Evolutionary conservation across 495 filamentous ascomycete genomes (phyloP).

Genomic region (Aspergillus carlsbadensis): DNA sequence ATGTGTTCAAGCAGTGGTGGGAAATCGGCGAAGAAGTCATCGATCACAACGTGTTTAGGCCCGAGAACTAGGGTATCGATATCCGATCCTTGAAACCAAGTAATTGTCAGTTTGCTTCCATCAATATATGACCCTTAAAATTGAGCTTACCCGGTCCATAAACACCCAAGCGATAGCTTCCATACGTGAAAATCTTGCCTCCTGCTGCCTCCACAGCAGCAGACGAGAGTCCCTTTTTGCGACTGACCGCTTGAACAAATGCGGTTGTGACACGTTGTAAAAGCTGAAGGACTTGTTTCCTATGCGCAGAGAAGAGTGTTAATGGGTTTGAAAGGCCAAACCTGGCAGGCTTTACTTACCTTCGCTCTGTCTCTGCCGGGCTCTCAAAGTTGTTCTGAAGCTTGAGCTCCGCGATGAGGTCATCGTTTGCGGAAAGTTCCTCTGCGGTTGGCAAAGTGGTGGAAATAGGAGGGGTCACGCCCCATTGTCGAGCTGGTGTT

Average conservation of each 20-base stretch:
- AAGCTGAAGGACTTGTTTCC: constrained; percentile 58
- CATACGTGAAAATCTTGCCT: constrained; percentile 91
- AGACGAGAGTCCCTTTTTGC: constrained; percentile 72
- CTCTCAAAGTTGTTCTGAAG: constrained; percentile 89
- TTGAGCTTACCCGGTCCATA: constrained; percentile 71
- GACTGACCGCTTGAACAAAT: constrained; percentile 78
- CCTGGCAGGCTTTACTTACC: constrained; percentile 45
- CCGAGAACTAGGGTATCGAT: constrained; percentile 94
- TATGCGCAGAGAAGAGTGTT: constrained; percentile 12
- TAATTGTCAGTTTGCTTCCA: constrained; percentile 4
- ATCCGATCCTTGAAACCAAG: constrained; percentile 70
- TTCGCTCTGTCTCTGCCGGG: constrained; percentile 72
- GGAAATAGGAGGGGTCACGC: constrained; percentile 84
- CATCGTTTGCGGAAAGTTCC: constrained; percentile 72
- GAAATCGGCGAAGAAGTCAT: constrained; percentile 90
- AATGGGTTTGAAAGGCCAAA: constrained; percentile 1
- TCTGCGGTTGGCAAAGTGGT: constrained; percentile 66
- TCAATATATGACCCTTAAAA: not conserved
- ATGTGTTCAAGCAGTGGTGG: constrained; percentile 72
- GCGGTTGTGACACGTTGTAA: constrained; percentile 78
- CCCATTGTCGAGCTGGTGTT: constrained; percentile 58
- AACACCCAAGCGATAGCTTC: constrained; percentile 90
- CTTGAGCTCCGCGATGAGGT: constrained; percentile 75
- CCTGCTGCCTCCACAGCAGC: constrained; percentile 75
- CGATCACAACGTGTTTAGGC: constrained; percentile 78